Evolutionary conservation across 2,329 filamentous ascomycete genomes (phyloP).

Genomic region (Ascochyta fabae): DNA sequence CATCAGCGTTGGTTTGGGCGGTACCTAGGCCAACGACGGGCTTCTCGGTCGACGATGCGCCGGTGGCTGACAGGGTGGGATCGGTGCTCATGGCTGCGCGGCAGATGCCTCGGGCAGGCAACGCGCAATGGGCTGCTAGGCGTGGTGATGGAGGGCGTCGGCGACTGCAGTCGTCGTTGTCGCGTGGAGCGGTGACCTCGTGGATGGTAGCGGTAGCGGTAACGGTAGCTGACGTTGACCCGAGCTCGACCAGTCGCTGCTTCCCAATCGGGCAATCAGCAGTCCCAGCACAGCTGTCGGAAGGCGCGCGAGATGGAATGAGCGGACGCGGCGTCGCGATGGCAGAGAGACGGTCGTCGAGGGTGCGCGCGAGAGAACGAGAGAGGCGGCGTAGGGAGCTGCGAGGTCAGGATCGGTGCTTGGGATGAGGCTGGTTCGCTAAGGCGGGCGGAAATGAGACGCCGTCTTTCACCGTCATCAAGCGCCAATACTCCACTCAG

Average conservation of each 20-base stretch:
- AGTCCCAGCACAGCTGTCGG: constrained; percentile 19
- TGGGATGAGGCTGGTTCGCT: constrained; percentile 47
- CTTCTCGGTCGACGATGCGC: constrained; percentile 42
- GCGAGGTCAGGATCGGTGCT: constrained; percentile 34
- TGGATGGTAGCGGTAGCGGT: constrained; percentile 9
- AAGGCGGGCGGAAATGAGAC: constrained; percentile 47
- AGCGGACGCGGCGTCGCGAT: constrained; percentile 35
- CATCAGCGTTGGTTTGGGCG: constrained; percentile 43
- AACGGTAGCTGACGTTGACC: constrained; percentile 18
- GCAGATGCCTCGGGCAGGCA: constrained; percentile 22
- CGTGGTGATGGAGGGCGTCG: constrained; percentile 24
- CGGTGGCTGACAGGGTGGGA: constrained; percentile 34
- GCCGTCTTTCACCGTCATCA: constrained; percentile 39
- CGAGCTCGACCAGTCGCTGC: constrained; percentile 21
- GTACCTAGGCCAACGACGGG: constrained; percentile 26
- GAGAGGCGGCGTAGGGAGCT: constrained; percentile 35
- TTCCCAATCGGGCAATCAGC: constrained; percentile 32
- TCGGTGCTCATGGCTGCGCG: constrained; percentile 49
- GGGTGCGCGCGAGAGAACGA: constrained; percentile 25
- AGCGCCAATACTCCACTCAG: constrained; percentile 32
- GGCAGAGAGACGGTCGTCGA: constrained; percentile 27
- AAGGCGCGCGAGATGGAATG: constrained; percentile 37
- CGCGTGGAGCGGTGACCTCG: constrained; percentile 36
- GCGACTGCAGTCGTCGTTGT: constrained; percentile 33
- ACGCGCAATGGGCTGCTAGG: constrained; percentile 16